A percentile compares a stretch with the other conserved stretches of the same genome.
phyloP scores from a whole-genome alignment of 169 alveolate genomes.

The Plasmodium gallinaceum region DNA sequence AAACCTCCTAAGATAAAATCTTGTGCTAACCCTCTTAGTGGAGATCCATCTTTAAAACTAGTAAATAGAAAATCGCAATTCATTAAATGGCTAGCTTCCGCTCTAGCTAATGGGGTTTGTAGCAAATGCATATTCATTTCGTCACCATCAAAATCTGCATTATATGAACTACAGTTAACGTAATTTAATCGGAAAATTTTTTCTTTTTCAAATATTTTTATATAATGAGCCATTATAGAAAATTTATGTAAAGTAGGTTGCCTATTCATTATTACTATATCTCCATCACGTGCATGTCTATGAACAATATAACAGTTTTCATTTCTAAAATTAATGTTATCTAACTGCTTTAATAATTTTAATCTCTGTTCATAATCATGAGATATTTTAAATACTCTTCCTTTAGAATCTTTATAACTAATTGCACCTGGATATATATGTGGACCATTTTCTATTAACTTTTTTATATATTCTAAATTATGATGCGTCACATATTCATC shows the following conservation, averaged over 20 bases:
- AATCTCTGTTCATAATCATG: slow-evolving; percentile 88
- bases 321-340: slow-evolving; percentile 82
- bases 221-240: slow-evolving; percentile 96
- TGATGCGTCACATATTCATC: slow-evolving; percentile 95
- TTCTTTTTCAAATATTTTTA: slow-evolving; percentile 92
- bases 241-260: slow-evolving; percentile 99
- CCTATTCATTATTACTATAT: slow-evolving; percentile 96
- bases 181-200: slow-evolving; percentile 97
- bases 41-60: slow-evolving; percentile 98
- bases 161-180: slow-evolving; percentile 98
- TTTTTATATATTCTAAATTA: slow-evolving; percentile 90
- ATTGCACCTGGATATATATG: slow-evolving; percentile 97
- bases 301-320: slow-evolving; percentile 83
- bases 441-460: slow-evolving; percentile 96
- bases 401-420: slow-evolving; percentile 85
- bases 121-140: slow-evolving; percentile 99
- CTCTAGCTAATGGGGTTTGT: slow-evolving; percentile 95
- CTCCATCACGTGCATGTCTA: slow-evolving; percentile 97
- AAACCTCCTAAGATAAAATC: slow-evolving; percentile 97
- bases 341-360: slow-evolving; percentile 79
- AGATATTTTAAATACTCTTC: slow-evolving; percentile 82
- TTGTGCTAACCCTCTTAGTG: slow-evolving; percentile 98
- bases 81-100: slow-evolving; percentile 96
- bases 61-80: slow-evolving; percentile 96
- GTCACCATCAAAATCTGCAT: slow-evolving; percentile 99